Conservation (phyloP, 495 filamentous ascomycete genomes). For the Lasiosphaeria hispida region DNA sequence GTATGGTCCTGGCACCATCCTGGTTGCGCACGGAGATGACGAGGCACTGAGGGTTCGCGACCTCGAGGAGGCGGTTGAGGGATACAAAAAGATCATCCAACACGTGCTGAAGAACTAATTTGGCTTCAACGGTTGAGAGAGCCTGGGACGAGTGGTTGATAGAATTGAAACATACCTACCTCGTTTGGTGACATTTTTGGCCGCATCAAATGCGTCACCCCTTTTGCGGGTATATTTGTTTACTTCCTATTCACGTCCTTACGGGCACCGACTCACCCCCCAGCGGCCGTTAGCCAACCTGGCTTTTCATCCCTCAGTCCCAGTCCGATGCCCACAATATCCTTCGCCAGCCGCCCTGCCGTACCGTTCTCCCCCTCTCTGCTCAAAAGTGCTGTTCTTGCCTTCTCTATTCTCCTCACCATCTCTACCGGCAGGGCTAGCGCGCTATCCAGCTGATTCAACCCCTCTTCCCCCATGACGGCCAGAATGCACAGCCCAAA, state of each 20-base stretch:
- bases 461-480: slow-evolving; percentile 57
- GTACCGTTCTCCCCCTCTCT: slow-evolving; percentile 13
- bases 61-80: slow-evolving; percentile 64
- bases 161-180: neutral
- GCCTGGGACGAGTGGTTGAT: neutral
- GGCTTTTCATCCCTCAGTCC: slow-evolving; percentile 14
- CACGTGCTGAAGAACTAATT: slow-evolving; percentile 47
- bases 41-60: slow-evolving; percentile 73
- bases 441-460: slow-evolving; percentile 63
- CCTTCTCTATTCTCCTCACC: slow-evolving; percentile 42
- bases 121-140: neutral
- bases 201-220: too few relatives aligned
- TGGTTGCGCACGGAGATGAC: slow-evolving; percentile 84
- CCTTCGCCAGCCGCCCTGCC: slow-evolving; percentile 8
- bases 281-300: slow-evolving; percentile 15
- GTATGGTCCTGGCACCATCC: slow-evolving; percentile 84
- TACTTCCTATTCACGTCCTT: too few relatives aligned
- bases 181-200: too few relatives aligned
- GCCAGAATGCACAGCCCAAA: slow-evolving; percentile 79
- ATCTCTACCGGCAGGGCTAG: slow-evolving; percentile 62
- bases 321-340: slow-evolving; percentile 28
- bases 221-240: too few relatives aligned
- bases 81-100: slow-evolving; percentile 67
- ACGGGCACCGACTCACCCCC: neutral
- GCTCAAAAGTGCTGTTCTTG: slow-evolving; percentile 32